Evolutionary conservation across 306 rosid species (phyloP).

Genomic region (Fragaria iinumae): DNA sequence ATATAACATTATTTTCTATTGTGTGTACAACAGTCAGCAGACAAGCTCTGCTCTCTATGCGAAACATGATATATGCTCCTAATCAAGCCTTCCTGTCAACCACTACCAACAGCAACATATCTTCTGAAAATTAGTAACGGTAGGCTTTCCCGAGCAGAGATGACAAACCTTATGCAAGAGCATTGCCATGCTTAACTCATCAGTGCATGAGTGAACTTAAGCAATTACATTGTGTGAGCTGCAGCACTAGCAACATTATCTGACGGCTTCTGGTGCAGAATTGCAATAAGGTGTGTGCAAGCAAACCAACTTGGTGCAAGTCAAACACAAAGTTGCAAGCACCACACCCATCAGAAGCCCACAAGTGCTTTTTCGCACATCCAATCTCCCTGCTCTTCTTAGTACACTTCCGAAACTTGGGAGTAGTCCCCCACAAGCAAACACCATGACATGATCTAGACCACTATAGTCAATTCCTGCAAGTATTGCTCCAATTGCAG

Average conservation of each 20-base stretch:
- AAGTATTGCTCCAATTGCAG: conserved; percentile 94
- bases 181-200: neutral
- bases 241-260: conserved; percentile 39
- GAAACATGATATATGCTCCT: neutral
- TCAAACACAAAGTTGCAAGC: conserved; percentile 71
- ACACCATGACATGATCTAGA: conserved; percentile 85
- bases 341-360: conserved; percentile 69
- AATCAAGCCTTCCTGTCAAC: neutral
- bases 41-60: neutral
- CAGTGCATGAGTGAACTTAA: conserved; percentile 1
- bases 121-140: neutral
- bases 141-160: neutral
- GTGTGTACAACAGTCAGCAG: conserved; percentile 9
- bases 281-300: conserved; percentile 99
- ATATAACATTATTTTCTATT: neutral
- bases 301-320: conserved; percentile 94
- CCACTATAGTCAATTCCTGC: conserved; percentile 94
- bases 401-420: conserved; percentile 71
- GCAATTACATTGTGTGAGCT: conserved; percentile 10
- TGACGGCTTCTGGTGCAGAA: conserved; percentile 96
- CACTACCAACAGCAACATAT: neutral
- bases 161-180: conserved; percentile 1
- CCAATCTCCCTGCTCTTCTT: conserved; percentile 70
- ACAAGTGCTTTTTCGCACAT: conserved; percentile 55
- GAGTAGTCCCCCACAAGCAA: conserved; percentile 89